These are phyloP conservation scores for Paramecium biaurelia DNA, from an alignment of 73 alveolate genomes.

Conservation along the genomic window DNA sequence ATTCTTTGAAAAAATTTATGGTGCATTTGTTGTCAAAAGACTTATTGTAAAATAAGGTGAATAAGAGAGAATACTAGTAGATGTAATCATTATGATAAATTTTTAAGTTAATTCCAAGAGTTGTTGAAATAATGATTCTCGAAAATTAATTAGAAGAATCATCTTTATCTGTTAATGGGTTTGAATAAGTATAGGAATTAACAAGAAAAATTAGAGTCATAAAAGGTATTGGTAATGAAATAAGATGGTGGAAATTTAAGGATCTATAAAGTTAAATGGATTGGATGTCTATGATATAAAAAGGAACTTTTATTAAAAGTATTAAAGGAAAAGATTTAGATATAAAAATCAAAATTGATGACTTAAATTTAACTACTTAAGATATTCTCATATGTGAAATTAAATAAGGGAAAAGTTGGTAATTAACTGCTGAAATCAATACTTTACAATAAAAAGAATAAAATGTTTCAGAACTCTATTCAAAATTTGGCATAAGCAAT, in stretches of 20 bases:
- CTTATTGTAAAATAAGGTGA: not conserved
- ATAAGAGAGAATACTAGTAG: not conserved
- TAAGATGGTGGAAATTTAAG: not conserved
- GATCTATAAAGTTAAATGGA: not conserved
- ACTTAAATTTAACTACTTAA: not conserved
- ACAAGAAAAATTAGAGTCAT: not conserved
- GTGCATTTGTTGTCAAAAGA: conserved; percentile 50
- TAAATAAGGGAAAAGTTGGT: not conserved
- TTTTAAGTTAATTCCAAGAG: conserved; percentile 28
- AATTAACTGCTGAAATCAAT: not conserved
- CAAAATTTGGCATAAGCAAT: conserved; percentile 2
- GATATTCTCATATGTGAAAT: conserved; percentile 2
- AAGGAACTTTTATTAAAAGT: not conserved
- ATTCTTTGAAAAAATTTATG: conserved; percentile 39
- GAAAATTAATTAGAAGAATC: conserved; percentile 36
- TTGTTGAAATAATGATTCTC: not conserved
- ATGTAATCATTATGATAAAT: conserved; percentile 22
- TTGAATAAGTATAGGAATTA: not conserved
- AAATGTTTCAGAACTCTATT: not conserved
- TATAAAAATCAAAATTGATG: not conserved
- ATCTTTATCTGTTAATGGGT: not conserved
- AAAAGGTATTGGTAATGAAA: not conserved
- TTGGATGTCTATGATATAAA: not conserved
- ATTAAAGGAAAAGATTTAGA: not conserved
- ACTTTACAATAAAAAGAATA: not conserved